Evolutionary conservation across 1,284 basidiomycete genomes (phyloP).

Genomic region (Rhodotorula glutinis): DNA sequence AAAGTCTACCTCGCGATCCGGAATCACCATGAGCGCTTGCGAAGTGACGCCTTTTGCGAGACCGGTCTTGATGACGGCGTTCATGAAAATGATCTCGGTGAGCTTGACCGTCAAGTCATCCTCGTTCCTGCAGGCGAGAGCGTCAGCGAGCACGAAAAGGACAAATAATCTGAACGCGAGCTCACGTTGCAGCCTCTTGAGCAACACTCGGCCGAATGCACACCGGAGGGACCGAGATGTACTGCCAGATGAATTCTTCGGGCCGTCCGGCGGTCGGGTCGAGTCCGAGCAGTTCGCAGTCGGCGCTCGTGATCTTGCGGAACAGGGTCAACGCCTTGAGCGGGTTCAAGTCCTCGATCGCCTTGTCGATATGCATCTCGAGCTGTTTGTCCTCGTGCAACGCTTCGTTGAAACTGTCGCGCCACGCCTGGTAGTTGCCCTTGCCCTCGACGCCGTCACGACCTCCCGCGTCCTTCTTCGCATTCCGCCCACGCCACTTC

Average conservation of each 20-base stretch:
- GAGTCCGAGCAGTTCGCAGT: conserved; percentile 90
- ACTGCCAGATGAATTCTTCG: conserved; percentile 99
- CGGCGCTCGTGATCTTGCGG: conserved; percentile 89
- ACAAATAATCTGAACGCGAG: too few relatives aligned
- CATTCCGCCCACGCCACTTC: conserved; percentile 94
- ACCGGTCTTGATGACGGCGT: conserved; percentile 86
- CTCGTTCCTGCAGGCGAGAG: conserved; percentile 68
- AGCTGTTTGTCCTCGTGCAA: conserved; percentile 85
- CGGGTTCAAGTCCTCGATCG: conserved; percentile 92
- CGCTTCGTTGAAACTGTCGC: conserved; percentile 75
- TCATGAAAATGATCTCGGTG: conserved; percentile 94
- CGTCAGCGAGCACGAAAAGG: conserved; percentile 6
- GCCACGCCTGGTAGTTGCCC: conserved; percentile 64
- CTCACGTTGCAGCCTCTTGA: conserved; percentile 78
- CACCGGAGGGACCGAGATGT: conserved; percentile 95
- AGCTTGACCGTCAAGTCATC: conserved; percentile 98
- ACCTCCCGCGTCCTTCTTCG: conserved; percentile 69
- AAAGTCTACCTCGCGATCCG: neutral
- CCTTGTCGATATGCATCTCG: conserved; percentile 78
- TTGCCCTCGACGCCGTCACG: conserved; percentile 33
- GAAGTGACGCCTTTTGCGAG: conserved; percentile 83
- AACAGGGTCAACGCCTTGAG: conserved; percentile 92
- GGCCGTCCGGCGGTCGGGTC: conserved; percentile 86
- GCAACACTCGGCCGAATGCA: conserved; percentile 96
- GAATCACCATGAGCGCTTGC: conserved; percentile 76